These are phyloP conservation scores for Bisporella sp. DNA, from an alignment of 2,329 filamentous ascomycete genomes.

Conservation along the genomic window DNA sequence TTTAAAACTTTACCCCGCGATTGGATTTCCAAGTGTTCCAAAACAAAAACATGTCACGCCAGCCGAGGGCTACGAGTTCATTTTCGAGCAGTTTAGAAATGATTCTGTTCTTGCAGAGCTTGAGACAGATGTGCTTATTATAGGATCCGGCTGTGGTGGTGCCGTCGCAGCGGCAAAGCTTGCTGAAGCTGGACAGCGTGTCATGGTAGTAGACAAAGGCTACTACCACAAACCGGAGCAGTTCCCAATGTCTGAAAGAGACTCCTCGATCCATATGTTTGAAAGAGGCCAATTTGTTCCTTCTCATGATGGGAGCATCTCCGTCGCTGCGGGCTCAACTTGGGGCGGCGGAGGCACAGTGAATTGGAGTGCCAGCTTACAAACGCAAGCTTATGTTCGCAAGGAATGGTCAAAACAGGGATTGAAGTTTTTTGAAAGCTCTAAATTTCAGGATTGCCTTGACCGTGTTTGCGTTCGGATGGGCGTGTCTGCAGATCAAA, in stretches of 20 bases:
- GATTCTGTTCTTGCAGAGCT: neutral
- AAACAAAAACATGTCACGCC: neutral
- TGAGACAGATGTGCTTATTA: neutral
- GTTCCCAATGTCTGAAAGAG: neutral
- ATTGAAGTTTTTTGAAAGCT: constrained; percentile 63
- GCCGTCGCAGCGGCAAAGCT: neutral
- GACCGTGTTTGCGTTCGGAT: constrained; percentile 71
- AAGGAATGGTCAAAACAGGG: constrained; percentile 67
- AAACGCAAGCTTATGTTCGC: constrained; percentile 67
- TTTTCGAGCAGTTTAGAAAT: neutral
- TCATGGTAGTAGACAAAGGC: neutral
- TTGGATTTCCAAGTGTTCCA: neutral
- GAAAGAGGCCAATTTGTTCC: neutral
- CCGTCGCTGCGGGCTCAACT: neutral
- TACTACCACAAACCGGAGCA: neutral
- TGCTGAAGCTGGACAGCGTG: neutral
- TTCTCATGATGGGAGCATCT: neutral
- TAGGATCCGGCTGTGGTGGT: neutral
- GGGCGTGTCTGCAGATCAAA: constrained; percentile 58
- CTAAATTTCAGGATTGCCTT: constrained; percentile 64
- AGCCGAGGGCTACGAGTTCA: neutral
- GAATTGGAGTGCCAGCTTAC: constrained; percentile 38
- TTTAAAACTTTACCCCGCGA: neutral
- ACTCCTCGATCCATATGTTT: neutral
- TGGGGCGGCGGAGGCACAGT: neutral